These are phyloP conservation scores for Hypoxylon perforatum DNA, from an alignment of 495 filamentous ascomycete species.

Conservation along the genomic window DNA sequence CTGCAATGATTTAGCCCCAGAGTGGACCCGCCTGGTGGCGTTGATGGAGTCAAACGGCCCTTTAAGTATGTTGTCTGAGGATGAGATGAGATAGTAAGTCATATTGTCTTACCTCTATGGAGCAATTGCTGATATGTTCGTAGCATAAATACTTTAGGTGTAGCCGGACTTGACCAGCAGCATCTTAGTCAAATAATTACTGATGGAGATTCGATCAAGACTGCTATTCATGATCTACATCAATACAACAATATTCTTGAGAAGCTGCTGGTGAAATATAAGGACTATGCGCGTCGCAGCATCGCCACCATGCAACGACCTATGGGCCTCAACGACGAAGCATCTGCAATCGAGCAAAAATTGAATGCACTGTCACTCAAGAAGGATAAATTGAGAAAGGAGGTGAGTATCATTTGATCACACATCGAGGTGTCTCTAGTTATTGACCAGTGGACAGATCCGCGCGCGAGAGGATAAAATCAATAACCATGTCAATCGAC, in stretches of 20 bases:
- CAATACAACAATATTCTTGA: constrained; percentile 37
- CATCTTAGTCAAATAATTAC: constrained; percentile 16
- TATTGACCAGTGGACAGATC: constrained; percentile 26
- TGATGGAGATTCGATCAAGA: constrained; percentile 7
- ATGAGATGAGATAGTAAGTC: constrained; percentile 35
- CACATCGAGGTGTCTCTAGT: not conserved
- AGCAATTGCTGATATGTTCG: constrained; percentile 2
- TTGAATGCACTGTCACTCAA: constrained; percentile 7
- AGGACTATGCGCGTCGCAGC: constrained; percentile 27
- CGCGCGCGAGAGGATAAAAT: constrained; percentile 18
- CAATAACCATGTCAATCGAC: not conserved
- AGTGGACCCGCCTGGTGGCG: constrained; percentile 27
- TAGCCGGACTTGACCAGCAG: not conserved
- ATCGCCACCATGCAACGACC: constrained; percentile 9
- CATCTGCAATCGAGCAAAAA: constrained; percentile 24
- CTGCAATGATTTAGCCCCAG: constrained; percentile 17
- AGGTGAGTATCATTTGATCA: constrained; percentile 5
- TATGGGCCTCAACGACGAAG: not conserved
- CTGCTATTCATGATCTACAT: constrained; percentile 24
- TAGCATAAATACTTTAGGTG: constrained; percentile 12
- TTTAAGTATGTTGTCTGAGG: constrained; percentile 31
- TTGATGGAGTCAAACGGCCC: constrained; percentile 31
- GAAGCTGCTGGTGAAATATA: constrained; percentile 32
- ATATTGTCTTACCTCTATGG: not conserved
- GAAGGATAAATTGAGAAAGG: constrained; percentile 21